These are phyloP conservation scores for Sphaerosporella brunnea DNA, from an alignment of 495 filamentous ascomycete genomes.

Conservation along the genomic window DNA sequence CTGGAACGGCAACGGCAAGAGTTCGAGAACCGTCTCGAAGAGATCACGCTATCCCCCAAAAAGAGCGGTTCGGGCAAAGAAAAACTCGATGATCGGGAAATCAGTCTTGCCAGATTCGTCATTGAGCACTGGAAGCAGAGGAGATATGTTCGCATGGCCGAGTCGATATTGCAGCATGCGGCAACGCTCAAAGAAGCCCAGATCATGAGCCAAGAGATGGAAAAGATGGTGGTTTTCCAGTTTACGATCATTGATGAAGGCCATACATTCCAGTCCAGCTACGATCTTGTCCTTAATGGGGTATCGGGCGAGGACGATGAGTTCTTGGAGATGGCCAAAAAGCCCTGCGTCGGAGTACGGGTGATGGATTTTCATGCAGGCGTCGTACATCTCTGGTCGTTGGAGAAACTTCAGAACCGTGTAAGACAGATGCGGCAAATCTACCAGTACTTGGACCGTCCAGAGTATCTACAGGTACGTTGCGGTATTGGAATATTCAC, in stretches of 20 bases:
- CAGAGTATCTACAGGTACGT: slow-evolving; percentile 59
- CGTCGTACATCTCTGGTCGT: slow-evolving; percentile 84
- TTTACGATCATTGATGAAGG: slow-evolving; percentile 81
- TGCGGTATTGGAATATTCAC: no score
- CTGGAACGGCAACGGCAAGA: slow-evolving; percentile 55
- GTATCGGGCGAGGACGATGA: slow-evolving; percentile 72
- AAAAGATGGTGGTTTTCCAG: slow-evolving; percentile 86
- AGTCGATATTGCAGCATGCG: slow-evolving; percentile 73
- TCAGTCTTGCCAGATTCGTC: slow-evolving; percentile 45
- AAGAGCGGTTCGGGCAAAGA: slow-evolving; percentile 34
- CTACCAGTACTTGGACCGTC: slow-evolving; percentile 86
- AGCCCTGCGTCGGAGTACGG: slow-evolving; percentile 79
- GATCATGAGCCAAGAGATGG: slow-evolving; percentile 93
- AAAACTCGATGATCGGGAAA: slow-evolving; percentile 51
- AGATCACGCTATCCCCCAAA: slow-evolving; percentile 34
- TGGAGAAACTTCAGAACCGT: slow-evolving; percentile 76
- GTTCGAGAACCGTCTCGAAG: slow-evolving; percentile 52
- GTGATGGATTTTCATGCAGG: slow-evolving; percentile 80
- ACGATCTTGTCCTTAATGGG: slow-evolving; percentile 87
- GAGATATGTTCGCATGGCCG: slow-evolving; percentile 88
- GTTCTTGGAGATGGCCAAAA: slow-evolving; percentile 60
- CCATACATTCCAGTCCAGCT: slow-evolving; percentile 76
- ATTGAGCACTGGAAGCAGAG: slow-evolving; percentile 63
- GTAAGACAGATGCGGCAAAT: slow-evolving; percentile 87
- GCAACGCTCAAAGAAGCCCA: slow-evolving; percentile 85